Base-by-base conservation (phyloP, 23 red algal genomes). In the Gracilaria gracilis region DNA sequence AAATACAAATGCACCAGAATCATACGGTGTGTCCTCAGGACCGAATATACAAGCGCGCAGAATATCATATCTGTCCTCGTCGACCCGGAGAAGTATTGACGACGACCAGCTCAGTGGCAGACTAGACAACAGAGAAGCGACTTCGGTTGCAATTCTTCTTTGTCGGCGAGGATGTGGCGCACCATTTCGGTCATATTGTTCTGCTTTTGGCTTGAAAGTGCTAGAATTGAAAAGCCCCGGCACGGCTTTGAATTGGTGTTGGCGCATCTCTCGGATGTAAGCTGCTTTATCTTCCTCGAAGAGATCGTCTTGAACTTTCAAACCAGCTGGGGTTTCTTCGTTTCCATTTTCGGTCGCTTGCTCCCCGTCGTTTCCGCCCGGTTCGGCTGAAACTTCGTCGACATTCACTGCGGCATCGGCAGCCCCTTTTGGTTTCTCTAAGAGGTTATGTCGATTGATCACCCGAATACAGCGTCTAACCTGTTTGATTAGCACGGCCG, bases 21-120 rank as follows among this genome's bases (percentile, higher is more conserved):
- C 94, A 70, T 96, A 96, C 13, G 94, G 94, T 23, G 94, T 91
- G 72, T 84, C 94, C n/a, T 96, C 94, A 55, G 94, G 87, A 17
- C 94, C 94, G 36, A 96, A 80, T 9, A 96, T 90, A 31, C 64
- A 62, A 20, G 88, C 88, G 19, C 79, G 77, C 35, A 96, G 59
- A 74, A 96, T 59, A 67, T 96, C 94, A 37, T 91, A 89, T 49
- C 94, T 49, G 35, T 87, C 82, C 72, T 96, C 94, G 67, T 90
- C 87, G 1, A 84, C 94, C 15, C 87, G 88, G 31, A 96, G 33
- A 24, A 88, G 86, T 29, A 96, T 90, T 3, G 53, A 77, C 16
- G 91, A 94, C 4, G 80, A 81, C 80, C 80, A 94, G 42, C 75
- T 81, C 36, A 94, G 49, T 20, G 91, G 91, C 29, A 94, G 59